Evolutionary conservation across 129 eudicot genomes (phyloP), one percentile per base, ranked within the genome.

Genomic region (Helianthus tuberosus): DNA sequence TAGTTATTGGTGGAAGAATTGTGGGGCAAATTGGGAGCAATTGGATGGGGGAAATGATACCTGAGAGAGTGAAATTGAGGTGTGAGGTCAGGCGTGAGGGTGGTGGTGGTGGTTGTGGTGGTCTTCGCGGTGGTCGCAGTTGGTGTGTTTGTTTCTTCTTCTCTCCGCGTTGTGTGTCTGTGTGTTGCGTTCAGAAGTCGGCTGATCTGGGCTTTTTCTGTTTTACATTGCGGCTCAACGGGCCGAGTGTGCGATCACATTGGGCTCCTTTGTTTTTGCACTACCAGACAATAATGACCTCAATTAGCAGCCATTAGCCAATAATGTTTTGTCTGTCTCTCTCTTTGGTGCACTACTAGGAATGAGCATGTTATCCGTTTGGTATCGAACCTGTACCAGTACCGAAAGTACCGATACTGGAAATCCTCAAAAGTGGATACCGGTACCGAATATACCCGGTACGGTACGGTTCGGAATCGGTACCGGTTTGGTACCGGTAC

Each of bases 131-230:
- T 76, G 62, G 55, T 43, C 47, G 10, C 2, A 43, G 47, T 43
- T 43, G 47, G 47, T 43, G 8, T 3, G 79, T 66, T 66, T 57
- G 57, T 75, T 66, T 75, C 72, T 64, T 63, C 72, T 32, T 27
- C 32, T 27, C 32, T 27, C 32, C 36, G 73, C 78, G 82, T 71
- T 71, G 48, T 66, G 0, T 8, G 36, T 32, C 36, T 32, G 36
- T 32, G 47, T 43, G 62, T 73, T 61, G 60, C 50, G 71, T 47
- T 57, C 69, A 68, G 75, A 62, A 71, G 72, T 64, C 72, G 77
- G 78, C 73, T 78, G 82, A 71, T 71, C 73, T 53, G 82, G 82
- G 78, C 82, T 78, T 64, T 62, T 55, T 71, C 12, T 57, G 10
- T 64, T 62, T 36, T 70, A 41, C 38, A 6, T 51, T 62, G 72